phyloP scores from a whole-genome alignment of 208 protist species.

The Trypanosoma platydactyli region DNA sequence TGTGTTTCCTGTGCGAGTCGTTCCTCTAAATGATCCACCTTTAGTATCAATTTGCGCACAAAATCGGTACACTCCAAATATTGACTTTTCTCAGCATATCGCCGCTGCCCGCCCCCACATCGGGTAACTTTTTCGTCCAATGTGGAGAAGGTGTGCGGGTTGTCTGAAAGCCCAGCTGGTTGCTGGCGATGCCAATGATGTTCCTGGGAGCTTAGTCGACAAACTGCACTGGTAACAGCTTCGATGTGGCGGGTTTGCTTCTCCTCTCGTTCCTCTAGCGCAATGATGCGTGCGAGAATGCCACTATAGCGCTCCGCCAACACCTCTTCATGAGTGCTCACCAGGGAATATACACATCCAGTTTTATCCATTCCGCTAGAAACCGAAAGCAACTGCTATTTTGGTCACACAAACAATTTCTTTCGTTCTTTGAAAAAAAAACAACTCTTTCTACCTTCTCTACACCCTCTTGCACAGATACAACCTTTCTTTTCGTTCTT shows the following conservation, averaged over 20 bases:
- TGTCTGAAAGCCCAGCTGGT: too few species aligned
- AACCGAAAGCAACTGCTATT: background rate
- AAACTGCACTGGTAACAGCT: background rate
- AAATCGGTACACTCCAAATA: background rate
- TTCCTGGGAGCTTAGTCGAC: background rate
- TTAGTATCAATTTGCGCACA: background rate
- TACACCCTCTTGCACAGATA: background rate
- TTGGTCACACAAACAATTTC: background rate
- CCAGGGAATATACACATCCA: background rate
- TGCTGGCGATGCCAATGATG: too few species aligned
- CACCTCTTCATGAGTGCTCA: background rate
- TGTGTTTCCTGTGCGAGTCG: background rate
- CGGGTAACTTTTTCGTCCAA: too few species aligned
- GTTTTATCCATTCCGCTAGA: background rate
- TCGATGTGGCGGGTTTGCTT: background rate
- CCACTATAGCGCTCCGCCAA: background rate
- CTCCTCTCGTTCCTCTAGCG: conserved; percentile 1
- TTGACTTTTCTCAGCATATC: background rate
- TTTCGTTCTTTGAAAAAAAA: too few species aligned
- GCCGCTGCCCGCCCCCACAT: too few species aligned
- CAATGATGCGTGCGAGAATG: conserved; percentile 11
- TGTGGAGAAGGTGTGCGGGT: too few species aligned
- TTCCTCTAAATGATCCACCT: background rate
- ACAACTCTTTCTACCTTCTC: background rate
- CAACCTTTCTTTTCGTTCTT: background rate